These are phyloP conservation scores for Coprinopsis sp. DNA, from an alignment of 768 basidiomycete species.

Conservation along the genomic window DNA sequence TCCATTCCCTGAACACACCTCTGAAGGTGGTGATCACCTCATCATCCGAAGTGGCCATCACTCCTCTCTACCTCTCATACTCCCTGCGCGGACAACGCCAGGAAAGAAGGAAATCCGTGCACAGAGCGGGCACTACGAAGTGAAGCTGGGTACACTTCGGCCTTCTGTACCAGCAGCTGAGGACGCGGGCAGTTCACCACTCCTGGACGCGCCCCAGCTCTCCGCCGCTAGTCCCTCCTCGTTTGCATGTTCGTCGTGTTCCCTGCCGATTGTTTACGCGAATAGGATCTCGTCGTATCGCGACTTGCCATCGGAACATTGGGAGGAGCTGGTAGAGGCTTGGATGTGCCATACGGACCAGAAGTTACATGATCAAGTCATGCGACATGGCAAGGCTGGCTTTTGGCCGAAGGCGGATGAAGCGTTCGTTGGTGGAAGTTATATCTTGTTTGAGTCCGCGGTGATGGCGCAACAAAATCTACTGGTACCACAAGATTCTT, in stretches of 20 bases:
- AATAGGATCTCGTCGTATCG: constrained; percentile 52
- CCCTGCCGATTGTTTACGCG: constrained; percentile 64
- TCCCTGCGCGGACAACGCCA: constrained; percentile 51
- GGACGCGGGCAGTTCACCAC: constrained; percentile 30
- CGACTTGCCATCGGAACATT: constrained; percentile 92
- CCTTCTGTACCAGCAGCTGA: constrained; percentile 14
- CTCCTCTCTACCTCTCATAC: constrained; percentile 51
- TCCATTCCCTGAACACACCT: constrained; percentile 33
- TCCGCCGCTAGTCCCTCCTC: constrained; percentile 47
- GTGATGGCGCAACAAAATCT: constrained; percentile 52
- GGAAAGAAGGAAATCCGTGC: constrained; percentile 59
- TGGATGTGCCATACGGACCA: constrained; percentile 99
- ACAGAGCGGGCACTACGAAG: constrained; percentile 60
- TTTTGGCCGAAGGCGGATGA: constrained; percentile 76
- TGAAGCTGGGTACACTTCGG: constrained; percentile 52
- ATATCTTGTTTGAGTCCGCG: constrained; percentile 70
- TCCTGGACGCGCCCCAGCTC: constrained; percentile 72
- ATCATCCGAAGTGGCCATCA: constrained; percentile 57
- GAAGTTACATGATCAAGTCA: constrained; percentile 66
- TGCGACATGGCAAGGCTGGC: constrained; percentile 52
- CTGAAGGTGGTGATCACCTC: constrained; percentile 49
- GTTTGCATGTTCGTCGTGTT: constrained; percentile 78
- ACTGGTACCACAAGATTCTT: constrained; percentile 36
- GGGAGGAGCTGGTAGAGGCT: constrained; percentile 94
- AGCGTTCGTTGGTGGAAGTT: constrained; percentile 87